Base-by-base conservation (phyloP, 139 green algal genomes). In the Tetratostichococcus sp. region DNA sequence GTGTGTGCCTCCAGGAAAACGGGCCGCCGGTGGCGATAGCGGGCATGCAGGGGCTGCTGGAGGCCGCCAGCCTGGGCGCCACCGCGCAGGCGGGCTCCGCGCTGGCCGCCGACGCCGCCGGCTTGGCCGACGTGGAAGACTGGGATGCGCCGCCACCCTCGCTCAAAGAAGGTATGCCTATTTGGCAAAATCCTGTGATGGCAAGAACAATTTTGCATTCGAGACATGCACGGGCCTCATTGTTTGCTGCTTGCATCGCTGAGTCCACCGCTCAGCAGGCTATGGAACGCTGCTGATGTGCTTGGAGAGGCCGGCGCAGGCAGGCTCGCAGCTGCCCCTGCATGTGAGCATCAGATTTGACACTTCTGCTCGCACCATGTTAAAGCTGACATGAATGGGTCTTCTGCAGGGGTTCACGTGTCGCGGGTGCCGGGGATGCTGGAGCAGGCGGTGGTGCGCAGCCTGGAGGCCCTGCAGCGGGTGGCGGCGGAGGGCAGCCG, bases 401-500 rank as follows among this genome's bases (percentile, higher is more conserved):
- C n/a, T n/a, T 32, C 69, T 75, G 59, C 71, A 73, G 39, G 65
- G 50, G 28, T 23, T 34, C 43, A 32, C 59, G 69, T 28, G 28
- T 59, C 31, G 70, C 11, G 23, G 28, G 39, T 74, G 39, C 59
- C 71, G 4, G 71, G 50, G 21, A 1, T 33, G 35, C 62, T 77
- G 22, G 30, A 65, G 34, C 65, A 65, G 1, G 39, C 75, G 70
- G 73, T 83, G 33, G 31, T 43, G 14, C 14, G 30, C 1, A 62
- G 74, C 65, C 68, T 86, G 81, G 58, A 68, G 42, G 74, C 78
- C 25, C 39, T 86, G 43, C 34, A 67, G 65, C 77, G 74, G 6
- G 66, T 76, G 22, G 35, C 77, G 31, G 43, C 35, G 28, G 73
- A 76, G 43, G 80, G 65, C 34, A 26, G 65, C 30, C 69, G 67